Evolutionary conservation across 495 filamentous ascomycete genomes (phyloP).

Genomic region (Jackrogersella multiformis): DNA sequence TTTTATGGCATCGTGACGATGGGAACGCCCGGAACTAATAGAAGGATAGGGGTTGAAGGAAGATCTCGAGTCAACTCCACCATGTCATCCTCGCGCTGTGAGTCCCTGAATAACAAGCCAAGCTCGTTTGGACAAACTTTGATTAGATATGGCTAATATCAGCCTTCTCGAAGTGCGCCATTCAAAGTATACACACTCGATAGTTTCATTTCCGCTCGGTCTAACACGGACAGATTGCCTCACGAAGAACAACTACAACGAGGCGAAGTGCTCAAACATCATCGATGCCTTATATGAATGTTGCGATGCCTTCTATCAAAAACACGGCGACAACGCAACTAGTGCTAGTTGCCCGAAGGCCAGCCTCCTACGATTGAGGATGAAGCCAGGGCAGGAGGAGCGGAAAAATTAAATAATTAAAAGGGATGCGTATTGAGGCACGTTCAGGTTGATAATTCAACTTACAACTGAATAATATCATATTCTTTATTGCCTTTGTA

Average conservation of each 20-base stretch:
- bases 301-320: slow-evolving; percentile 87
- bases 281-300: slow-evolving; percentile 96
- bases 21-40: slow-evolving; percentile 11
- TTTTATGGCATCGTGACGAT: background rate
- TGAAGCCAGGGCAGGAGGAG: slow-evolving; percentile 75
- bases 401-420: slow-evolving; percentile 27
- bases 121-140: background rate
- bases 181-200: slow-evolving; percentile 70
- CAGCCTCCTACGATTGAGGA: slow-evolving; percentile 79
- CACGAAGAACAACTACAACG: slow-evolving; percentile 83
- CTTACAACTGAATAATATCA: background rate
- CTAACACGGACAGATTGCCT: slow-evolving; percentile 72
- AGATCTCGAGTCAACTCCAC: slow-evolving; percentile 76
- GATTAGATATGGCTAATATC: slow-evolving; percentile 5
- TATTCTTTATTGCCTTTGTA: background rate
- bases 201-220: slow-evolving; percentile 3
- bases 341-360: slow-evolving; percentile 88
- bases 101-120: slow-evolving; percentile 49
- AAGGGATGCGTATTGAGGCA: slow-evolving; percentile 3
- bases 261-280: slow-evolving; percentile 81
- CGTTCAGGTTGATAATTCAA: background rate
- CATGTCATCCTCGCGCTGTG: slow-evolving; percentile 90
- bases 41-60: slow-evolving; percentile 61
- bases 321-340: slow-evolving; percentile 77
- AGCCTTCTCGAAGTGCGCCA: slow-evolving; percentile 71